These are phyloP conservation scores for Acacia concinna DNA, from an alignment of 331 rosid genomes.

Conservation along the genomic window DNA sequence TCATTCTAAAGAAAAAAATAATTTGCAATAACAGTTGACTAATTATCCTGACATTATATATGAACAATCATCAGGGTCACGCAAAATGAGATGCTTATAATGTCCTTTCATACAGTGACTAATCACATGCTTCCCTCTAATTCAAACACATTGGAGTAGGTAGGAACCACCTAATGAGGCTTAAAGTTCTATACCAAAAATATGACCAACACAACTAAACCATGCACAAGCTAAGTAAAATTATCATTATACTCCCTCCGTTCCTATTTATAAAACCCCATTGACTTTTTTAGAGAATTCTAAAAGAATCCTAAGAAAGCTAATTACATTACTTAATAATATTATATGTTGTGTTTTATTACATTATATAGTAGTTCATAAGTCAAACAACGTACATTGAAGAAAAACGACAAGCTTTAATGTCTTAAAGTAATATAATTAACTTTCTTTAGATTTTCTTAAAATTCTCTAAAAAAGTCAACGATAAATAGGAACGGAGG, in stretches of 20 bases:
- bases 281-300: too few species aligned
- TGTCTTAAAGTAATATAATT: too few species aligned
- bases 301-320: too few species aligned
- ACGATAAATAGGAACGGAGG: too few species aligned
- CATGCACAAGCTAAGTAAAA: not conserved
- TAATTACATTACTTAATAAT: too few species aligned
- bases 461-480: too few species aligned
- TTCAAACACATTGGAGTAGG: not conserved
- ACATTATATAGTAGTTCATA: too few species aligned
- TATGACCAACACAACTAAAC: not conserved
- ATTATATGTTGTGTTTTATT: too few species aligned
- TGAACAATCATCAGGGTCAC: not conserved
- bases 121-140: not conserved
- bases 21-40: not conserved
- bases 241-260: not conserved
- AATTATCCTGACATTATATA: not conserved
- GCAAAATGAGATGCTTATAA: not conserved
- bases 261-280: too few species aligned
- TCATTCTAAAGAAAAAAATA: not conserved
- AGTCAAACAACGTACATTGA: too few species aligned
- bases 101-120: not conserved
- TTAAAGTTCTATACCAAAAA: not conserved
- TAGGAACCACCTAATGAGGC: not conserved
- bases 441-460: too few species aligned
- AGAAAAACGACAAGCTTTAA: too few species aligned